Evolutionary conservation across 2,329 filamentous ascomycete genomes (phyloP).

Genomic region (Coniella vitis): DNA sequence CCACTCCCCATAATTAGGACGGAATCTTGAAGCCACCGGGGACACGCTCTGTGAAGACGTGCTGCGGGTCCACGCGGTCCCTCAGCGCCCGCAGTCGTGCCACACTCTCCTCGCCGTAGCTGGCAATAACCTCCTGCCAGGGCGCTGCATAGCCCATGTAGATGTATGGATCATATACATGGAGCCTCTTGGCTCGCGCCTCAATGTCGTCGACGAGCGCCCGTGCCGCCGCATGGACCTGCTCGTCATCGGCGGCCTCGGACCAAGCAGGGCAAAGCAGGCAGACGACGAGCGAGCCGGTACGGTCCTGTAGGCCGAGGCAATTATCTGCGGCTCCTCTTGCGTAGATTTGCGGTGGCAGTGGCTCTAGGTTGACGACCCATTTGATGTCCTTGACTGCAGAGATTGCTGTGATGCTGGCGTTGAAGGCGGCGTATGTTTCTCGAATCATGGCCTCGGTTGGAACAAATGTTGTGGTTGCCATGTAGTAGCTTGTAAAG

Average conservation of each 20-base stretch:
- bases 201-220: conserved; percentile 1
- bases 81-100: conserved; percentile 10
- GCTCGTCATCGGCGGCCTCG: neutral
- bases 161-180: neutral
- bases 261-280: neutral
- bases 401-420: neutral
- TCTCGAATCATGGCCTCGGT: conserved; percentile 3
- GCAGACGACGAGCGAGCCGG: neutral
- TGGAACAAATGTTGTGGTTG: neutral
- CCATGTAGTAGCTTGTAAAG: neutral
- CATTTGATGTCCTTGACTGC: neutral
- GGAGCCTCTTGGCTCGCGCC: neutral
- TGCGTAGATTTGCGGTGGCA: conserved; percentile 6
- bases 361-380: neutral
- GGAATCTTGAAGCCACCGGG: conserved; percentile 20
- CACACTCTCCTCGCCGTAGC: conserved; percentile 18
- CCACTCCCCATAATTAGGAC: conserved; percentile 1
- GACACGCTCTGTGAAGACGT: conserved; percentile 16
- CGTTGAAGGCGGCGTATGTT: neutral
- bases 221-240: neutral
- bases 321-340: neutral
- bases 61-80: conserved; percentile 16
- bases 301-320: neutral
- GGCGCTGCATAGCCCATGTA: conserved; percentile 17
- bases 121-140: conserved; percentile 18